A percentile compares a stretch with the other conserved stretches of the same genome.
Evolutionary conservation across 306 rosid genomes (phyloP).

Genomic region (Malus sylvestris): DNA sequence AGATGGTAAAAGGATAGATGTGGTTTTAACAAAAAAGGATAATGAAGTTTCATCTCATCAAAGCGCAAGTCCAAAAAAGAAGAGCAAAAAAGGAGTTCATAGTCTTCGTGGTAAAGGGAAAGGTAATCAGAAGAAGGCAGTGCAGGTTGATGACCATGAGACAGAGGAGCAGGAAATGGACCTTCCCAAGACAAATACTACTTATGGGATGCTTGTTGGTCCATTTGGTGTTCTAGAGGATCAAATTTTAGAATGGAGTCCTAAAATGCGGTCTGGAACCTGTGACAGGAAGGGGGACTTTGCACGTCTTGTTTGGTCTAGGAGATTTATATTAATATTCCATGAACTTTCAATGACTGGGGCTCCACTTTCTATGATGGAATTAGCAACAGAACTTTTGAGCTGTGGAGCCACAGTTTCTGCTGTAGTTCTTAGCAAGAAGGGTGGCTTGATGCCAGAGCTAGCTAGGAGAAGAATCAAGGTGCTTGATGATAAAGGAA

Average conservation of each 20-base stretch:
- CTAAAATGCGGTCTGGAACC: constrained; percentile 51
- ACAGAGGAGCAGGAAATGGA: constrained; percentile 52
- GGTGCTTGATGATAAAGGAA: constrained; percentile 73
- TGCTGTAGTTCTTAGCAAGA: constrained; percentile 81
- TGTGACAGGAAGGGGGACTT: constrained; percentile 70
- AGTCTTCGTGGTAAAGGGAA: constrained; percentile 40
- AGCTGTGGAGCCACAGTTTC: constrained; percentile 83
- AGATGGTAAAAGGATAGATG: constrained; percentile 30
- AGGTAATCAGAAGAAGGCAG: constrained; percentile 35
- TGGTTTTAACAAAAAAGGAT: constrained; percentile 43
- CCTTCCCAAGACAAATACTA: constrained; percentile 54
- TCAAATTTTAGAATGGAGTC: constrained; percentile 61
- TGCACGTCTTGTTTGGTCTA: constrained; percentile 62
- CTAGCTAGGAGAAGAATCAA: constrained; percentile 68
- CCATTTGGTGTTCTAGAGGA: constrained; percentile 79
- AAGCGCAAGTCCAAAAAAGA: constrained; percentile 41
- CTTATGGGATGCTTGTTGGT: constrained; percentile 81
- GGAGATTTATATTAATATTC: constrained; percentile 70
- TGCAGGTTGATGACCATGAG: constrained; percentile 30
- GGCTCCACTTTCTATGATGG: constrained; percentile 93
- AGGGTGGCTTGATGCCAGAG: constrained; percentile 89
- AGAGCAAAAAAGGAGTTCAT: constrained; percentile 30
- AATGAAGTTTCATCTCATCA: constrained; percentile 31
- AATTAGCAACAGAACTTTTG: constrained; percentile 82
- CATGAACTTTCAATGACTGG: constrained; percentile 98